Conservation (phyloP, 2,329 filamentous ascomycete genomes). For the Apiospora aurea region DNA sequence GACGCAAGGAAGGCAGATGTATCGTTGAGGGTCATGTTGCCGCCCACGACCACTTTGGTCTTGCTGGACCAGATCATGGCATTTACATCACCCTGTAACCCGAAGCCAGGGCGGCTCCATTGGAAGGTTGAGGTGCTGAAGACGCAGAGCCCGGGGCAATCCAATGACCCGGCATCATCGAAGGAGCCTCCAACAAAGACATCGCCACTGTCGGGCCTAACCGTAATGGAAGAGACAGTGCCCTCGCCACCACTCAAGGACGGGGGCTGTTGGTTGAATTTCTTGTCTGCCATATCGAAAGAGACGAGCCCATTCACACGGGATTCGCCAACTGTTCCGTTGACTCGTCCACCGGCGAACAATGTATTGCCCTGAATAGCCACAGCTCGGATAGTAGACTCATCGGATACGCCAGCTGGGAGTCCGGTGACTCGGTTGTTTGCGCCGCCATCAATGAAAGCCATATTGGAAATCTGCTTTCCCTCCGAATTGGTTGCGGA, state of each 20-base stretch:
- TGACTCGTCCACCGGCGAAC: constrained; percentile 83
- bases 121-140: constrained; percentile 74
- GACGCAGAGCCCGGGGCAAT: constrained; percentile 82
- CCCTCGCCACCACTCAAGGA: constrained; percentile 73
- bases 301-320: constrained; percentile 76
- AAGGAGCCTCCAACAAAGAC: constrained; percentile 91
- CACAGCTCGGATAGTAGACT: constrained; percentile 79
- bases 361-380: constrained; percentile 71
- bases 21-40: constrained; percentile 73
- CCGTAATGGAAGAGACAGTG: constrained; percentile 78
- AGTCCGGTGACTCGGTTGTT: constrained; percentile 73
- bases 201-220: constrained; percentile 73
- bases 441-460: constrained; percentile 81
- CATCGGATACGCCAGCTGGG: constrained; percentile 67
- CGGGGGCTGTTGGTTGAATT: constrained; percentile 76
- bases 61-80: constrained; percentile 79
- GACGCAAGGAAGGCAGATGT: constrained; percentile 72
- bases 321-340: constrained; percentile 70
- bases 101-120: constrained; percentile 82
- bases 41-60: constrained; percentile 77
- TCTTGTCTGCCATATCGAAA: constrained; percentile 74
- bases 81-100: constrained; percentile 73
- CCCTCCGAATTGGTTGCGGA: constrained; percentile 72
- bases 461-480: constrained; percentile 77
- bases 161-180: constrained; percentile 79